These are phyloP conservation scores for Penicillium diatomitis DNA, from an alignment of 495 filamentous ascomycete species.

Conservation along the genomic window DNA sequence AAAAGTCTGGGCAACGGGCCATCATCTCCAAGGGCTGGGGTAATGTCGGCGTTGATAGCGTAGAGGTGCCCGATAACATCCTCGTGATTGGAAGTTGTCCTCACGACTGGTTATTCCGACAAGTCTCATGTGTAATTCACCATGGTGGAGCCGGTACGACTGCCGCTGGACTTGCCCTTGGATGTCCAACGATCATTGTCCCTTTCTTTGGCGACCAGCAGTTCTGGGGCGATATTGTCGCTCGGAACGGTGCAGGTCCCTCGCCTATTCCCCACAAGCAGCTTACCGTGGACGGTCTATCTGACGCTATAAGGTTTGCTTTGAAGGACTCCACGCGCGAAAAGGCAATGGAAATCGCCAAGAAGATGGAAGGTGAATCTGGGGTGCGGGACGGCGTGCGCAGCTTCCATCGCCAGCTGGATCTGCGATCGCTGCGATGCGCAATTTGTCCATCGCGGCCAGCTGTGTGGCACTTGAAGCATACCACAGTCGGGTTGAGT, in stretches of 20 bases:
- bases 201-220: slow-evolving; percentile 84
- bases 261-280: slow-evolving; percentile 60
- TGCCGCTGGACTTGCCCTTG: slow-evolving; percentile 59
- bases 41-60: slow-evolving; percentile 52
- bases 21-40: slow-evolving; percentile 79
- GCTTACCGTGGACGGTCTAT: slow-evolving; percentile 53
- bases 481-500: slow-evolving; percentile 54
- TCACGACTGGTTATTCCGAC: slow-evolving; percentile 76
- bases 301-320: slow-evolving; percentile 50
- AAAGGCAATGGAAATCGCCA: slow-evolving; percentile 50
- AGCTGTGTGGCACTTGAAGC: slow-evolving; percentile 62
- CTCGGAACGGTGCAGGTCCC: slow-evolving; percentile 62
- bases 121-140: slow-evolving; percentile 68
- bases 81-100: slow-evolving; percentile 72
- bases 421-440: slow-evolving; percentile 53
- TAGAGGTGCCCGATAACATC: slow-evolving; percentile 55
- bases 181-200: slow-evolving; percentile 64
- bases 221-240: slow-evolving; percentile 75
- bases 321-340: slow-evolving; percentile 46
- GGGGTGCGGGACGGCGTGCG: slow-evolving; percentile 55
- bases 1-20: slow-evolving; percentile 56
- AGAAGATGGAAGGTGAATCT: slow-evolving; percentile 52
- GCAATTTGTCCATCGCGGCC: slow-evolving; percentile 51
- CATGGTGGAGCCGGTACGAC: slow-evolving; percentile 80
- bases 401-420: slow-evolving; percentile 60